Evolutionary conservation across 2,329 filamentous ascomycete genomes (phyloP), one percentile per base, ranked within the genome.

Genomic region (Talaromyces sp.): DNA sequence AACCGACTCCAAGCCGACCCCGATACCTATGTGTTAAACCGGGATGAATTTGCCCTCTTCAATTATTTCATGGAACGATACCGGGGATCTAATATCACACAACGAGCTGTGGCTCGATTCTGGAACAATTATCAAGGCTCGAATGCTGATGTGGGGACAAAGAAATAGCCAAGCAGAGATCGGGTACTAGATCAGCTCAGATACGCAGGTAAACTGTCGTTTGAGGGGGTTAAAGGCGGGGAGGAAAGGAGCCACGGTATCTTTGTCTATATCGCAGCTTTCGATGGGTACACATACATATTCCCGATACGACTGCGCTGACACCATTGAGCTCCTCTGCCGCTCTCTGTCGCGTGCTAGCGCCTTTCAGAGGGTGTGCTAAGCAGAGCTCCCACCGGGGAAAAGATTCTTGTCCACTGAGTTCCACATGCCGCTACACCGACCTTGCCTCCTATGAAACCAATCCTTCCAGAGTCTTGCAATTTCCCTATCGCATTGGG

Each of bases 1-100:
- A 69, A 67, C 39, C 86, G 84, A 62, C 81, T 95, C 51, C 75
- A 86, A 63, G 77, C 78, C 3, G 77, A 86, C 29, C 88, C 88
- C 1, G 69, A 75, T 47, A 77, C 78, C n/a, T 95, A 93, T 71
- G 73, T 94, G 58, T 85, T 95, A 77, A 85, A 79, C 30, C 79
- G 82, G 57, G 85, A 90, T 71, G 90, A 96, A 74, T 95, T 94
- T 66, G 85, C 89, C 49, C 81, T 95, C 55, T 91, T 95, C 83
- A 95, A 94, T 77, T 93, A 87, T 72, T 93, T 88, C 71, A 86
- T 89, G 57, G 74, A 82, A 57, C 82, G 87, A 9, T 91, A 88
- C 66, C 70, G 76, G 27, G 82, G 83, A 54, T 75, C 74, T 14
- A 66, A 72, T 22, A 65, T 82, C 44, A 77, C 81, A 19, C 77